Evolutionary conservation across 352 stramenopile genomes (phyloP), one percentile per base, ranked within the genome.

Genomic region (Phytophthora macrochlamydospora): DNA sequence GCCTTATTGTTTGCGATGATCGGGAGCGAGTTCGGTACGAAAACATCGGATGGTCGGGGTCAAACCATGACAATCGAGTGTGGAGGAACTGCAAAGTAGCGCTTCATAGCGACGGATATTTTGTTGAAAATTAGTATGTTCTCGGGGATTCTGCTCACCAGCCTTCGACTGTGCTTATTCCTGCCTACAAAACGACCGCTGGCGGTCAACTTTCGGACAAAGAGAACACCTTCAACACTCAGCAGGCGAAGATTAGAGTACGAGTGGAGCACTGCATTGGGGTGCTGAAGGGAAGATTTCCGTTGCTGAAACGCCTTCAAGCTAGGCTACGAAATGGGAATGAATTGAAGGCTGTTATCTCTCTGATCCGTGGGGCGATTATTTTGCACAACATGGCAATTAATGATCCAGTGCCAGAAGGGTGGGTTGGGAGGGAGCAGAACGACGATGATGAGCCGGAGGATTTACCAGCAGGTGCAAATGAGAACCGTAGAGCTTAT

Each of bases 111-210:
- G 13, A 52, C 28, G 13, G 4, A 29, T 33, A 35, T 24, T 60
- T 51, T 45, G n/a, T 9, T 37, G 29, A 11, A 7, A 60, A 60
- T 45, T 42, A 60, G 43, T 60, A 60, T 24, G 8, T 60, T n/a
- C 54, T 60, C 9, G 42, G 42, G 7, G 54, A 60, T 31, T 33
- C 54, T 45, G 54, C 43, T n/a, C 52, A 52, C n/a, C 54, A 60
- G 31, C 29, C 31, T 8, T 60, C 54, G 14, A 1, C 13, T 33
- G 18, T 60, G 13, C 43, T 60, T 8, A 52, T 52, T 6, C 43
- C 54, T 28, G 37, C 12, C 6, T 46, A 28, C 40, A 46, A 46
- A n/a, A 46, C 8, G 6, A 24, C 18, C 12, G 9, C 8, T n/a
- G 40, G 40, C 5, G 40, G 8, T 6, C 40, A 46, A 4, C 12